Evolutionary conservation across 768 basidiomycete species (phyloP).

Genomic region (Mycena floridula): DNA sequence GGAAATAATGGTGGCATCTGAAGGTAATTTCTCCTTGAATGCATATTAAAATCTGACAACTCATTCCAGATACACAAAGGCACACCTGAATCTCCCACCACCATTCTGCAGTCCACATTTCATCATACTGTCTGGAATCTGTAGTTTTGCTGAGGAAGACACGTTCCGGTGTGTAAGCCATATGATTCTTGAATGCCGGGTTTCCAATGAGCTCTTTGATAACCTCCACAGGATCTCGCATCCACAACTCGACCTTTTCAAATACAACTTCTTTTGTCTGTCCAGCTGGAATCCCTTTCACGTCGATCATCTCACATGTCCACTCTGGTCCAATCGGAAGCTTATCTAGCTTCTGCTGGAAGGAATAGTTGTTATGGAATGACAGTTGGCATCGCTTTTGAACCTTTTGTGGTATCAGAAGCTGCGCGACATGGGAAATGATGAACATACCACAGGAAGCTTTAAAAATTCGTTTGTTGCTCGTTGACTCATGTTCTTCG

Average conservation of each 20-base stretch:
- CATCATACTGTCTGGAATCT: conserved; percentile 9
- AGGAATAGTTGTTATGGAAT: conserved; percentile 9
- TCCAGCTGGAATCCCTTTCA: neutral
- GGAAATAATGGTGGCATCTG: conserved; percentile 10
- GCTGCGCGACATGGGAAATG: neutral
- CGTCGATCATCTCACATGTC: conserved; percentile 13
- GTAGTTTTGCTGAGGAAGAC: conserved; percentile 1
- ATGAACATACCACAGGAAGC: conserved; percentile 7
- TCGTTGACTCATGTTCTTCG: conserved; percentile 6
- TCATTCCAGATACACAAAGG: neutral
- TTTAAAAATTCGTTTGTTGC: conserved; percentile 9
- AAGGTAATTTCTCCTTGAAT: neutral
- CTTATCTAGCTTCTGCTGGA: conserved; percentile 13
- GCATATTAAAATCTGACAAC: conserved; percentile 2
- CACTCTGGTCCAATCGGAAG: conserved; percentile 17
- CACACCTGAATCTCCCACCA: conserved; percentile 23
- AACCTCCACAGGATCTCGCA: conserved; percentile 12
- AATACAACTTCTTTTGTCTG: neutral
- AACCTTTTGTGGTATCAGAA: neutral
- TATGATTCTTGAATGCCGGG: conserved; percentile 13
- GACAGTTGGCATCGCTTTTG: conserved; percentile 1
- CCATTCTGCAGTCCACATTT: conserved; percentile 23
- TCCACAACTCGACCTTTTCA: neutral
- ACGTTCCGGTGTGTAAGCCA: conserved; percentile 17
- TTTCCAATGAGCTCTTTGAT: conserved; percentile 15